Base-by-base conservation (phyloP, 805 yeast genomes). In the Tetrapisispora phaffii region DNA sequence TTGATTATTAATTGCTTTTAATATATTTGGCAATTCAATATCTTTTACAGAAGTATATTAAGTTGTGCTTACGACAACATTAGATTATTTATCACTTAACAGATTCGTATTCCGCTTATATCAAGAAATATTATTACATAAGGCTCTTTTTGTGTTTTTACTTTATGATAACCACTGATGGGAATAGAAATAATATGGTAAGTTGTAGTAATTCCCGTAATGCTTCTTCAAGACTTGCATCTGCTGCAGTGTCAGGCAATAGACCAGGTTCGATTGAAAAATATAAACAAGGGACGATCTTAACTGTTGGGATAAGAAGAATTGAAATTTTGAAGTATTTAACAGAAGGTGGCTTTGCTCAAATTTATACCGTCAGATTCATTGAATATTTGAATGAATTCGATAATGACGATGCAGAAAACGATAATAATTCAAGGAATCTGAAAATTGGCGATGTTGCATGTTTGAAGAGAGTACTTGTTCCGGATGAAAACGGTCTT, bases 311-410 rank as follows among this genome's bases (percentile, higher is more conserved):
- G 3, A 63, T 75, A 10, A 86, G 81, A 58, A 63, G 65, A 22
- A 73, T 78, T 19, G 70, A 70, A 43, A 71, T 81, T 50, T 64
- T 71, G 44, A 71, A 75, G 46, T 81, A 80, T 63, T 59, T 82
- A 15, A 78, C 85, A 1, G 80, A 77, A 55, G 90, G 86, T 48
- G 94, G 94, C 7, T 85, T 81, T 68, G 90, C 94, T 5, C 87
- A 83, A 50, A 84, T 85, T 21, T 85, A 85, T 60, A 69, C 74
- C 31, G 90, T 82, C 17, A 67, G 65, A 47, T 78, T 79, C 53
- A n/a, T 60, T n/a, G 62, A 57, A 41, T 55, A 50, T 47, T 46
- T 53, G 16, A 54, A 55, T 37, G 60, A 55, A 38, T 50, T 55
- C 22, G 57, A 52, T 16, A 41, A 45, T 24, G 50, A 46, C 65